Evolutionary conservation across 495 filamentous ascomycete species (phyloP).

Genomic region (Aspergillus taichungensis): DNA sequence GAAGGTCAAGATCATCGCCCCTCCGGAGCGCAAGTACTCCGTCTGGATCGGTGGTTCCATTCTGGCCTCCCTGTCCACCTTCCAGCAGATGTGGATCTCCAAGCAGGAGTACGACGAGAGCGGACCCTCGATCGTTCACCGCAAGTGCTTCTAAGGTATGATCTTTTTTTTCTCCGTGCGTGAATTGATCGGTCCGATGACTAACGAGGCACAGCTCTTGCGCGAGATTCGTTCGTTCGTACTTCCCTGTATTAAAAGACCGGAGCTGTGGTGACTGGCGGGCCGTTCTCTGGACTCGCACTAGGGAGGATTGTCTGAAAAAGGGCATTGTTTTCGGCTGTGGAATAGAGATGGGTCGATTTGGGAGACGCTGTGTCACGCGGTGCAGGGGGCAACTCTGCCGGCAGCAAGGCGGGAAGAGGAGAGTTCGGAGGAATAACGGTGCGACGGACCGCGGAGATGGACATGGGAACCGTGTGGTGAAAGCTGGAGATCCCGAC

Average conservation of each 20-base stretch:
- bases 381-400: constrained; percentile 6
- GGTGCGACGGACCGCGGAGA: constrained; percentile 10
- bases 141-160: constrained; percentile 97
- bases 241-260: constrained; percentile 45
- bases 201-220: constrained; percentile 10
- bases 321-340: constrained; percentile 39
- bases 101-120: constrained; percentile 99
- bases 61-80: constrained; percentile 96
- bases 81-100: constrained; percentile 99
- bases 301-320: constrained; percentile 40
- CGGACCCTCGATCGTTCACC: constrained; percentile 98
- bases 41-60: constrained; percentile 99
- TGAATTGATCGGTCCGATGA: background rate
- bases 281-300: constrained; percentile 39
- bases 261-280: constrained; percentile 35
- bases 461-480: constrained; percentile 18
- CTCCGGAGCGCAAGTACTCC: constrained; percentile 73
- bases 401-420: constrained; percentile 10
- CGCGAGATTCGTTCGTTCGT: constrained; percentile 32
- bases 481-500: constrained; percentile 9
- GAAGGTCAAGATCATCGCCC: constrained; percentile 75
- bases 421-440: constrained; percentile 2
- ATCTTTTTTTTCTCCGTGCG: background rate
- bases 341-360: constrained; percentile 39
- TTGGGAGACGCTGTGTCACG: constrained; percentile 16